Conservation (phyloP, 352 stramenopile genomes). For the Phytophthora macrochlamydospora region DNA sequence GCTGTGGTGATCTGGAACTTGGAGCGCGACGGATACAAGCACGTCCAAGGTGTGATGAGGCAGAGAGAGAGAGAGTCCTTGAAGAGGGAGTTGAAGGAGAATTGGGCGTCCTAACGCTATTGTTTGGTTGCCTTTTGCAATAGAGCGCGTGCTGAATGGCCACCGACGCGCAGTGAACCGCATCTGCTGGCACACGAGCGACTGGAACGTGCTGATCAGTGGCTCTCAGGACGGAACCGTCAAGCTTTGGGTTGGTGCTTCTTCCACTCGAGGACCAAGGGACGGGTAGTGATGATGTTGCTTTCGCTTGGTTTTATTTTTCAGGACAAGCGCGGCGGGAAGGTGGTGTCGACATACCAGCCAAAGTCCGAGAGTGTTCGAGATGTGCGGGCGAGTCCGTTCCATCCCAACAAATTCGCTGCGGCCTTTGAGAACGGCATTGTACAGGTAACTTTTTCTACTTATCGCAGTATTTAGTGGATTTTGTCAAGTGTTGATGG, state of each 20-base stretch:
- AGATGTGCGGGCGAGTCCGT: conserved; percentile 77
- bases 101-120: neutral
- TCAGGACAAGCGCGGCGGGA: conserved; percentile 75
- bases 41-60: conserved; percentile 70
- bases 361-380: conserved; percentile 88
- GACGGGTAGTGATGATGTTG: neutral
- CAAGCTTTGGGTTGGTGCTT: conserved; percentile 76
- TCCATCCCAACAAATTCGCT: conserved; percentile 80
- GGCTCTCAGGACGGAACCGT: conserved; percentile 88
- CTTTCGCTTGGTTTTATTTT: conserved; percentile 1
- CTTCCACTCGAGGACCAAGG: neutral
- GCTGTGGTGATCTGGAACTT: conserved; percentile 89
- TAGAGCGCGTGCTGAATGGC: conserved; percentile 80
- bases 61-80: neutral
- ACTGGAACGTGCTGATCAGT: conserved; percentile 84
- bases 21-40: conserved; percentile 86
- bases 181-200: conserved; percentile 87
- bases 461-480: neutral
- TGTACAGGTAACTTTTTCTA: conserved; percentile 48
- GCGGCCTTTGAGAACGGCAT: conserved; percentile 88
- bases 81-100: neutral
- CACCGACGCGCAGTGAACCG: conserved; percentile 87
- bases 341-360: conserved; percentile 79
- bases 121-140: neutral
- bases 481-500: neutral